Conservation (phyloP, 345 rosid genomes). For the Eucalyptus cladocalyx region DNA sequence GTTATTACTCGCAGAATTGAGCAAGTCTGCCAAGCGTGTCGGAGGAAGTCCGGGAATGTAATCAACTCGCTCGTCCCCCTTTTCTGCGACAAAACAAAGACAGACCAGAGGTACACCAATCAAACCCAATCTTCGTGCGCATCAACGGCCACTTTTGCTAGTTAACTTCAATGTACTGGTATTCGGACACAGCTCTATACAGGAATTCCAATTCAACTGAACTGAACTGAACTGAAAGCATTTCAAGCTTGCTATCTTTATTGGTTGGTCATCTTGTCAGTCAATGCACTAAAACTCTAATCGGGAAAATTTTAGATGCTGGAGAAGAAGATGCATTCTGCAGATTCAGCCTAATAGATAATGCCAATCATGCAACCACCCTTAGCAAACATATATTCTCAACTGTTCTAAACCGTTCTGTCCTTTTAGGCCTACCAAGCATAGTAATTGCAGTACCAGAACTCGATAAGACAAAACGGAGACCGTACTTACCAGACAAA, state of each 20-base stretch:
- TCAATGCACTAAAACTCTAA: neutral
- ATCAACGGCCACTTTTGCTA: neutral
- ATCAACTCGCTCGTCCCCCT: constrained; percentile 7
- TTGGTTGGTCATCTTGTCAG: neutral
- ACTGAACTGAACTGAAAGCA: neutral
- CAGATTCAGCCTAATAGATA: neutral
- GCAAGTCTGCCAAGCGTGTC: neutral
- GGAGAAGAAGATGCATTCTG: neutral
- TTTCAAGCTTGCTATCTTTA: neutral
- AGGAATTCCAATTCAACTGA: neutral
- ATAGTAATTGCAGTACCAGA: neutral
- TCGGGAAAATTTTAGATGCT: neutral
- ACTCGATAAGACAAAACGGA: neutral
- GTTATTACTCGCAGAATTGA: neutral
- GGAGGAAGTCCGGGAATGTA: constrained; percentile 11
- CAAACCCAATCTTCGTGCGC: neutral
- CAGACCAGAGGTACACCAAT: neutral
- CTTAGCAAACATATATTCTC: neutral
- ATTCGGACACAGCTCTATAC: neutral
- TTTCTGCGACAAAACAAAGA: neutral
- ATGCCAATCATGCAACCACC: neutral
- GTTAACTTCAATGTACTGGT: neutral
- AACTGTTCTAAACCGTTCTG: neutral
- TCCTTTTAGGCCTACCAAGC: neutral
- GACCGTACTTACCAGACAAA: constrained; percentile 3